These are phyloP conservation scores for Solanum medicagineum DNA, from an alignment of 257 asterid species.

Conservation along the genomic window DNA sequence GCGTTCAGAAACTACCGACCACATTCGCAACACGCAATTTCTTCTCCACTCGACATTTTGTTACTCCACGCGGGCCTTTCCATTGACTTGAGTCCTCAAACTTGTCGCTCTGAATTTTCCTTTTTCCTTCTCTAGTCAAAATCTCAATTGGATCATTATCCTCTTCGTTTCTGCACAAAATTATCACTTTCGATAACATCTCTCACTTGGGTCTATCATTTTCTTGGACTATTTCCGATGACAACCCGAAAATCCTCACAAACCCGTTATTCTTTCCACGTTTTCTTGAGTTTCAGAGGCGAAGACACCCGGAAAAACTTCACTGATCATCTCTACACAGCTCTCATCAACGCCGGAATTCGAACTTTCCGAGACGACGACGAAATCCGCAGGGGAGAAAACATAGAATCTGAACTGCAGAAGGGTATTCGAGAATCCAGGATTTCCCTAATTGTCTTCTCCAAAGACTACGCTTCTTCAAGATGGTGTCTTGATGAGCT, in stretches of 20 bases:
- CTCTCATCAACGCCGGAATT: constrained; percentile 4
- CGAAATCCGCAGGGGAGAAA: constrained; percentile 5
- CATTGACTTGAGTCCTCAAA: background rate
- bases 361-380: constrained; percentile 11
- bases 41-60: background rate
- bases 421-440: constrained; percentile 7
- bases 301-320: constrained; percentile 9
- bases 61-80: background rate
- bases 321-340: constrained; percentile 11
- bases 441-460: constrained; percentile 5
- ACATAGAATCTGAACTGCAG: constrained; percentile 2
- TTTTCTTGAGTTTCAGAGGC: constrained; percentile 13
- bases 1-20: background rate
- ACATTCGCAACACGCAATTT: background rate
- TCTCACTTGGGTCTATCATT: background rate
- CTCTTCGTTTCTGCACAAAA: background rate
- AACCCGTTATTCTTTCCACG: background rate
- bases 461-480: constrained; percentile 5
- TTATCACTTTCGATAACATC: background rate
- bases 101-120: background rate
- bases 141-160: background rate
- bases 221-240: background rate
- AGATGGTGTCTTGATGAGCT: constrained; percentile 19
- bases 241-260: background rate
- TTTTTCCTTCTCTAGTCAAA: background rate